Base-by-base conservation (phyloP, 202 grass and related monocot species). In the Hordeum pubiflorum region DNA sequence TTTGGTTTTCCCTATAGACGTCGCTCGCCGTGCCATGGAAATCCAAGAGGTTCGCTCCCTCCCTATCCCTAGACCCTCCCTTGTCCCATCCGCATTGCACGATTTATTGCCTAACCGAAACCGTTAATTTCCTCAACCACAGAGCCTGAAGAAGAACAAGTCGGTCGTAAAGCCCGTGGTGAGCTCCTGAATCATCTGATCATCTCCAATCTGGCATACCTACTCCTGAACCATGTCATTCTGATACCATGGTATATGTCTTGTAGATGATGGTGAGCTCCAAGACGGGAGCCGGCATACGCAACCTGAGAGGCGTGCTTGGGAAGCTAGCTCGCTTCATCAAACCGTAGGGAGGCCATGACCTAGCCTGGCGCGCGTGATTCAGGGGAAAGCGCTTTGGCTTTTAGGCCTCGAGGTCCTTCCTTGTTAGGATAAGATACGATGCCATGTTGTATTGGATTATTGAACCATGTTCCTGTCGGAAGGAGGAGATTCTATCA, bases 191-290 rank as follows among this genome's bases (percentile, higher is more conserved):
- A 82, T 74, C 58, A 27, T 69, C 72, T 24, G 17, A 34, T 14
- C n/a, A 6, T 11, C 12, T 31, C 43, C 40, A 3, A 33, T 32
- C 12, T 76, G 5, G 4, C 10, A 3, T 4, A 14, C 10, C 3
- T 31, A 31, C 20, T 24, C 11, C 7, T 57, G 77, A 18, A 31
- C 20, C 69, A 31, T 52, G 13, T 64, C 5, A 6, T 14, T 63
- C 59, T 88, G 11, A 85, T 61, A 7, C 39, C 0, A 24, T 32
- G 3, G 0, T 18, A 75, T 33, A 78, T 64, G 24, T 40, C 48
- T 55, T 82, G 63, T 41, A 95, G 96, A 90, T 93, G 90, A 98
- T 95, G 90, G 87, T 90, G 86, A 98, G 90, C 86, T 98, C 96
- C 5, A 95, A 95, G 81, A 88, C 92, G 32, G 96, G 92, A 65